A percentile compares a stretch with the other conserved stretches of the same genome.
phyloP scores from a whole-genome alignment of 2,329 filamentous ascomycete species.

The Pyrenochaeta sp. region DNA sequence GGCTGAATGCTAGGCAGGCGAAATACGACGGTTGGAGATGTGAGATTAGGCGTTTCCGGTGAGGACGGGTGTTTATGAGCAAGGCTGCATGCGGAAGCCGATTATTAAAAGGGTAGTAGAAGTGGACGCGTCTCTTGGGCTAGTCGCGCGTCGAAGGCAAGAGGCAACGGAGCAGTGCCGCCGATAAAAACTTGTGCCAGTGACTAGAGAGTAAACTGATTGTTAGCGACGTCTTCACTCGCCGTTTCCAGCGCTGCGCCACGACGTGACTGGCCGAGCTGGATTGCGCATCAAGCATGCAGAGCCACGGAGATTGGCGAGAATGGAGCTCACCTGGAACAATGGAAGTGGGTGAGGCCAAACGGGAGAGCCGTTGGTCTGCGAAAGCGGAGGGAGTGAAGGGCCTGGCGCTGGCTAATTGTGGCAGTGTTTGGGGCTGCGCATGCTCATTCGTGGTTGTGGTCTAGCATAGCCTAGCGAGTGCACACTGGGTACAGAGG shows the following conservation, averaged over 20 bases:
- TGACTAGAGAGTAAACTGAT: background rate
- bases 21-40: slow-evolving; percentile 38
- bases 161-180: background rate
- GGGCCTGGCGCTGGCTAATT: background rate
- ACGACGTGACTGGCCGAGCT: background rate
- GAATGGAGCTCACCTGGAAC: slow-evolving; percentile 5
- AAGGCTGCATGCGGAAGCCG: slow-evolving; percentile 32
- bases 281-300: background rate
- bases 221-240: background rate
- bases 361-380: slow-evolving; percentile 1
- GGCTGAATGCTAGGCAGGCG: slow-evolving; percentile 26
- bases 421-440: slow-evolving; percentile 16
- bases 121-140: slow-evolving; percentile 7
- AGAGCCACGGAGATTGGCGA: slow-evolving; percentile 7
- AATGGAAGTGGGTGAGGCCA: slow-evolving; percentile 2
- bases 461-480: slow-evolving; percentile 1
- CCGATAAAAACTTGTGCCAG: background rate
- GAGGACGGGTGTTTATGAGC: slow-evolving; percentile 21
- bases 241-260: background rate
- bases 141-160: background rate
- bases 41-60: slow-evolving; percentile 42
- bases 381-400: slow-evolving; percentile 4
- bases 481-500: background rate
- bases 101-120: slow-evolving; percentile 6
- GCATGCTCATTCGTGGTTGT: slow-evolving; percentile 13